These are phyloP conservation scores for Tolypocladium endophyticum DNA, from an alignment of 2,329 filamentous ascomycete genomes.

Conservation along the genomic window DNA sequence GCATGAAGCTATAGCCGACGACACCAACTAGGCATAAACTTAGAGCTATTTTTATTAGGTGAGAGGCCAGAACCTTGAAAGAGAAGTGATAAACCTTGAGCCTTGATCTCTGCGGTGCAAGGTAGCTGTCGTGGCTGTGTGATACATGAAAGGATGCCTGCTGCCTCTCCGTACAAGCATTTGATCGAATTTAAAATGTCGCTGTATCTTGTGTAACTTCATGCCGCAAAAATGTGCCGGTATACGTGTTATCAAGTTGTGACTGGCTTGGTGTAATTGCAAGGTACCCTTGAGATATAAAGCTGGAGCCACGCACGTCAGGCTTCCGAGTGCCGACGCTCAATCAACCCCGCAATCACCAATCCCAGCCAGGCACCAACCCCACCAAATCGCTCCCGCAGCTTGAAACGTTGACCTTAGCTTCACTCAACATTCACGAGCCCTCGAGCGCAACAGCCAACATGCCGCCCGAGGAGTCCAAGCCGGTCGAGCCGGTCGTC, in stretches of 20 bases:
- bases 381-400: neutral
- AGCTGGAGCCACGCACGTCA: neutral
- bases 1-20: neutral
- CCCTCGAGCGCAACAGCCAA: neutral
- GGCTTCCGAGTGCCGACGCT: neutral
- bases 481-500: slow-evolving; percentile 43
- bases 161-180: neutral
- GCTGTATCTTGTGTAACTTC: neutral
- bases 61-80: neutral
- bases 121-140: neutral
- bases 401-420: neutral
- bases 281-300: neutral
- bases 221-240: neutral
- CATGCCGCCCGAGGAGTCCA: slow-evolving; percentile 51
- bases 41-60: neutral
- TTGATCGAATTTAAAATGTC: neutral
- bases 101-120: neutral
- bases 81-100: fast-evolving
- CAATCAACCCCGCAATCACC: neutral
- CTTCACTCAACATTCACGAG: neutral
- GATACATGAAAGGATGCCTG: neutral
- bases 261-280: neutral
- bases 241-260: neutral
- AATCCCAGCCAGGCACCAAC: neutral
- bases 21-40: neutral